A percentile compares a stretch with the other conserved stretches of the same genome.
These are phyloP conservation scores for Tricholoma hemisulphureum DNA, from an alignment of 768 basidiomycete species.

Conservation along the genomic window DNA sequence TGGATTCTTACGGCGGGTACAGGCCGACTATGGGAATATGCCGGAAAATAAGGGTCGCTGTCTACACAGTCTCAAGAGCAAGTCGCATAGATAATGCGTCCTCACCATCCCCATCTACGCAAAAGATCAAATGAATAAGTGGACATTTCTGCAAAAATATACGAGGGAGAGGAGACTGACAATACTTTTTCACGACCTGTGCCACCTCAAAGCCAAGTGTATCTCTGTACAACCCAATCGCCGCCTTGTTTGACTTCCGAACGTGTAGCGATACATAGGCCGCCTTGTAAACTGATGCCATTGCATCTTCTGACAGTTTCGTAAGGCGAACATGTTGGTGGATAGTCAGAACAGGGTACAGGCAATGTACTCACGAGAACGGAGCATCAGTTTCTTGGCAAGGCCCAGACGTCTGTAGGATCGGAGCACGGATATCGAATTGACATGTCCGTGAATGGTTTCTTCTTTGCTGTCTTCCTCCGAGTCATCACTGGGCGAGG, in stretches of 20 bases:
- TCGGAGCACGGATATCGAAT: constrained; percentile 91
- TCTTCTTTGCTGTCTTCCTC: constrained; percentile 55
- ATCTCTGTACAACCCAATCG: constrained; percentile 84
- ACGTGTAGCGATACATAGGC: constrained; percentile 87
- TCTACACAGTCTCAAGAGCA: constrained; percentile 7
- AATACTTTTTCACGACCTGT: constrained; percentile 86
- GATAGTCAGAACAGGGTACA: too few relatives aligned
- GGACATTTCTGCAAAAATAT: background rate
- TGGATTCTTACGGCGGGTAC: background rate
- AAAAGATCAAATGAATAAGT: background rate
- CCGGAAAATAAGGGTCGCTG: background rate
- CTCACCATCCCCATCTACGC: constrained; percentile 80
- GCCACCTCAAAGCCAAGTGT: constrained; percentile 87
- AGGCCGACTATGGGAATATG: background rate
- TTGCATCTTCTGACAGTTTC: constrained; percentile 70
- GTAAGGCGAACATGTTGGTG: background rate
- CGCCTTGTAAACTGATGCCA: constrained; percentile 85
- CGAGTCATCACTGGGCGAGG: constrained; percentile 28
- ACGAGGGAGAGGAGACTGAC: constrained; percentile 48
- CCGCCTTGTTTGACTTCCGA: constrained; percentile 91
- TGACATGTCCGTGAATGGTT: constrained; percentile 82
- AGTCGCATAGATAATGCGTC: constrained; percentile 85
- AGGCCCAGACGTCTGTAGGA: constrained; percentile 89
- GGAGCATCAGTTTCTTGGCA: constrained; percentile 91
- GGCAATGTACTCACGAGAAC: constrained; percentile 66